Base-by-base conservation (phyloP, 2,329 filamentous ascomycete species). In the Pestalotiopsis sp. region DNA sequence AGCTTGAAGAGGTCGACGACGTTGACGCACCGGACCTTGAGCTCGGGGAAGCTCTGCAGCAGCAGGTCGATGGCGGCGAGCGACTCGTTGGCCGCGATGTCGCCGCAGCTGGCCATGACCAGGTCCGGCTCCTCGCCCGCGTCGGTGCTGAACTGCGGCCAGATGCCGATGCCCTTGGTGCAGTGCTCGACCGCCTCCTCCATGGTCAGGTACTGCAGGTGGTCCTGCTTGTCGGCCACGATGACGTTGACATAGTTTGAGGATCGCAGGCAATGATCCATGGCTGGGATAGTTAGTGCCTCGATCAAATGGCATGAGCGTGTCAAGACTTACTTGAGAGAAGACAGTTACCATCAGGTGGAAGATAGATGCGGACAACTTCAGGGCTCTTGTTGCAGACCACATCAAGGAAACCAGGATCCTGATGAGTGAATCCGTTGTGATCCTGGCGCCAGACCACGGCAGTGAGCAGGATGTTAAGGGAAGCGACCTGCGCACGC, bases 401-500 rank as follows among this genome's bases (percentile, higher is more conserved):
- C 0, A 94, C 90, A 72, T 94, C 92, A 13, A 95, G 86, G 85
- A 95, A 95, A 52, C 92, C 92, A 0, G 92, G 92, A 72, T 94
- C 92, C 78, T 94, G 92, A 77, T 94, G 92, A 0, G 91, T 94
- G 81, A 95, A 95, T 45, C 92, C 92, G 75, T 94, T 95, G 83
- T 94, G 92, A 72, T 94, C 92, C 82, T 94, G 92, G 74, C 92
- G 84, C 92, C 92, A 94, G 68, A 94, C 92, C 7, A 93, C 92
- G 2, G 91, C 89, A 1, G 92, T 94, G 66, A 94, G 85, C 14
- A 95, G 86, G 72, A 94, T 94, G 81, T 95, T 95, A 73, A 95
- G 87, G 0, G 92, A 94, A 9, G 92, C 87, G 12, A 94, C 83
- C 78, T 91, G 91, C 73, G 85, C 87, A 65, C 92, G 89, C 92